Conservation (phyloP, 2,329 filamentous ascomycete genomes). For the Fusarium brevicatenulatum region DNA sequence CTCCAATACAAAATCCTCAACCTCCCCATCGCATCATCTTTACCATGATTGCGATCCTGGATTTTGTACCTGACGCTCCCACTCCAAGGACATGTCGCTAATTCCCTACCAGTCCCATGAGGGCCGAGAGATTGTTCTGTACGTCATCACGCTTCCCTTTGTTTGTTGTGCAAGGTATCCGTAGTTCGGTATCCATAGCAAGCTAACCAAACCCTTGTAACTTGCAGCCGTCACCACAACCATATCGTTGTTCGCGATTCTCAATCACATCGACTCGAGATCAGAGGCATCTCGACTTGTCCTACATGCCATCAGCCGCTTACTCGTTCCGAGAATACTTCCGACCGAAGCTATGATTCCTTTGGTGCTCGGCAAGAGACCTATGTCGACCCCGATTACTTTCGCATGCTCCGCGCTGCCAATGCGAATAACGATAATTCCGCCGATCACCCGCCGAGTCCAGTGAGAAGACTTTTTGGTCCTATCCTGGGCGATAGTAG, state of each 20-base stretch:
- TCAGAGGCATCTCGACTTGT: constrained; percentile 81
- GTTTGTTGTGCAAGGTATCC: not conserved
- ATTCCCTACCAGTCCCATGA: constrained; percentile 80
- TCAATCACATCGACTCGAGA: constrained; percentile 83
- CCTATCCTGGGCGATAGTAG: constrained; percentile 50
- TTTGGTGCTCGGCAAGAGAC: constrained; percentile 61
- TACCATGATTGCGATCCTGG: constrained; percentile 41
- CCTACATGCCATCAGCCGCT: constrained; percentile 89
- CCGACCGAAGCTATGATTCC: constrained; percentile 61
- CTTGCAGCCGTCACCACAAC: constrained; percentile 84
- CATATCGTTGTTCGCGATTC: constrained; percentile 92
- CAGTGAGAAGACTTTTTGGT: constrained; percentile 64
- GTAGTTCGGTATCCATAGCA: not conserved
- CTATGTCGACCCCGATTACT: constrained; percentile 93
- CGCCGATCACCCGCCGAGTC: constrained; percentile 59
- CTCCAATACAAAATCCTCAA: constrained; percentile 6
- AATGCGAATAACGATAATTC: constrained; percentile 55
- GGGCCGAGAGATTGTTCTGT: constrained; percentile 83
- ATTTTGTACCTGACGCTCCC: constrained; percentile 30
- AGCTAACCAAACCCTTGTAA: constrained; percentile 58
- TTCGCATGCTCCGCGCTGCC: constrained; percentile 83
- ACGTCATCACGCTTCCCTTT: constrained; percentile 59
- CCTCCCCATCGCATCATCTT: constrained; percentile 13
- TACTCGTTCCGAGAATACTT: constrained; percentile 55
- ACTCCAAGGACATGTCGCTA: constrained; percentile 65